Evolutionary conservation across 2,329 filamentous ascomycete species (phyloP).

Genomic region (Sporothrix luriei): DNA sequence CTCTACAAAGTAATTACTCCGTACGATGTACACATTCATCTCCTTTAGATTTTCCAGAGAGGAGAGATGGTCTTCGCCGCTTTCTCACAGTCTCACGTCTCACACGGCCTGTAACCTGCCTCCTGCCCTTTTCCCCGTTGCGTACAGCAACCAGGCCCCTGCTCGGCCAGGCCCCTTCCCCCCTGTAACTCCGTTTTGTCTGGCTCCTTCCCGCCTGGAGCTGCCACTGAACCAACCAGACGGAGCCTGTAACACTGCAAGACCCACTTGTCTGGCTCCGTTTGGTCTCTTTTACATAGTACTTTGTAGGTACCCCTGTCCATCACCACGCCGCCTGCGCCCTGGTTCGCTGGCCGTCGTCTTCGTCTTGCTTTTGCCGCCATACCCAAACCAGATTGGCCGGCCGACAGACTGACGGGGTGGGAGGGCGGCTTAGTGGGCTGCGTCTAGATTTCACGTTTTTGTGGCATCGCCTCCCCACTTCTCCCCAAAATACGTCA

Average conservation of each 20-base stretch:
- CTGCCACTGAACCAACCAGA: constrained; percentile 13
- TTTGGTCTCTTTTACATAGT: not conserved
- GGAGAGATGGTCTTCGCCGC: too few relatives aligned
- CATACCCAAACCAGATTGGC: constrained; percentile 26
- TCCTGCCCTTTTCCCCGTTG: not conserved
- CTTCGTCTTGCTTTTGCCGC: not conserved
- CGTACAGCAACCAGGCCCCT: constrained; percentile 25
- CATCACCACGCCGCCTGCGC: not conserved
- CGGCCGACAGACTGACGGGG: constrained; percentile 6
- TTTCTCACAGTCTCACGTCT: not conserved
- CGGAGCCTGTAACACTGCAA: not conserved
- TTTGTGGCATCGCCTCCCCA: not conserved
- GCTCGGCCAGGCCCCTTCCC: not conserved
- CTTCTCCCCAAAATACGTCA: constrained; percentile 1
- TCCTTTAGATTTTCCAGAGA: too few relatives aligned
- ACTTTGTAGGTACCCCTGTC: not conserved
- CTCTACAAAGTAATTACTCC: too few relatives aligned
- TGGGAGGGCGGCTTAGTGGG: too few relatives aligned
- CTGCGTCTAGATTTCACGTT: constrained; percentile 18
- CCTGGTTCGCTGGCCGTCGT: too few relatives aligned
- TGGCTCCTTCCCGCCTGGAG: constrained; percentile 11
- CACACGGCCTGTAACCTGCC: not conserved
- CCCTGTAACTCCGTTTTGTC: not conserved
- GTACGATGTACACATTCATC: too few relatives aligned
- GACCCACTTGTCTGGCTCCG: not conserved